phyloP scores from a whole-genome alignment of 108 stramenopile species.

The Nannochloropsis granulata region DNA sequence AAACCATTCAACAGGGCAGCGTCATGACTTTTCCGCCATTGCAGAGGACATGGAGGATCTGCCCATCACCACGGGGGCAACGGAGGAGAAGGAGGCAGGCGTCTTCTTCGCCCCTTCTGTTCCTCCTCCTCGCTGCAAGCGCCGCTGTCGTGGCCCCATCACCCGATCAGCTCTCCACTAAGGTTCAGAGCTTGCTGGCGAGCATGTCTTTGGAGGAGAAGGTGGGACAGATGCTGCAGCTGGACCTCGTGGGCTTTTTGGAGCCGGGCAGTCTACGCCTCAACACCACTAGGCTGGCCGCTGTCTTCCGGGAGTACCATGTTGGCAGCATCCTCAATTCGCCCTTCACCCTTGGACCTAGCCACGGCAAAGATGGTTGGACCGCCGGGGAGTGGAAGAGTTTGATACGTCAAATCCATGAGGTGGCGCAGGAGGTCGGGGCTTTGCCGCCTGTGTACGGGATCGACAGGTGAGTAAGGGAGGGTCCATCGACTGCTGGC shows the following conservation, averaged over 20 bases:
- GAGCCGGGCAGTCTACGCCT: neutral
- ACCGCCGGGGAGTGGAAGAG: neutral
- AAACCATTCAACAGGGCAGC: too few species aligned
- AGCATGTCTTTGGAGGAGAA: neutral
- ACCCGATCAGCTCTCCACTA: neutral
- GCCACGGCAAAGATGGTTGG: neutral
- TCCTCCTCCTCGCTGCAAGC: too few species aligned
- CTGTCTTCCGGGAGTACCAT: neutral
- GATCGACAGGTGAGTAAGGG: neutral
- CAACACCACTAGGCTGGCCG: neutral
- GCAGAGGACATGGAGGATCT: too few species aligned
- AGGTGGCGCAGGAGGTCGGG: neutral
- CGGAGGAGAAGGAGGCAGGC: too few species aligned
- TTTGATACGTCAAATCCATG: neutral
- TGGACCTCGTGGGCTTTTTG: neutral
- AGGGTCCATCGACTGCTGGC: neutral
- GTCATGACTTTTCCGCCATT: too few species aligned
- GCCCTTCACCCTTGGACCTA: conserved; percentile 1
- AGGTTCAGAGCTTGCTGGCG: neutral
- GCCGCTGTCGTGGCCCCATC: neutral
- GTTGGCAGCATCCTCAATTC: conserved; percentile 11
- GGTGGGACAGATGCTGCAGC: conserved; percentile 15
- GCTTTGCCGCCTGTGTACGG: neutral
- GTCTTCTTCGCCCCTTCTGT: too few species aligned
- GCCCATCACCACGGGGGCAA: too few species aligned